Conservation (phyloP, 2,329 filamentous ascomycete genomes). For the Colletotrichum orbiculare region DNA sequence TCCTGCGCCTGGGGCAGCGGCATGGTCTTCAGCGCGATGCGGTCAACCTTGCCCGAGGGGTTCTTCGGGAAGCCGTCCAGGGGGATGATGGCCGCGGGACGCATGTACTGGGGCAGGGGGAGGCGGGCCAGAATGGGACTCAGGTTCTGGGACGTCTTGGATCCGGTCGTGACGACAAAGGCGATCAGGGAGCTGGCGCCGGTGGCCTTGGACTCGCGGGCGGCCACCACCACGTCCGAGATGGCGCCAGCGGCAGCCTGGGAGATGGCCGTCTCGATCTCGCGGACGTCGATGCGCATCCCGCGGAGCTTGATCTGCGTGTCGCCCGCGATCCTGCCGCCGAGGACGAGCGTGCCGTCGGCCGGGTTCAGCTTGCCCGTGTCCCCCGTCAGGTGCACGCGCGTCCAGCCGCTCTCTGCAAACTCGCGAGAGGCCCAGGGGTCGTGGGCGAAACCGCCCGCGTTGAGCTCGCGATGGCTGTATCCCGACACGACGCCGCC, state of each 20-base stretch:
- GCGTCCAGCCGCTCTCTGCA: background rate
- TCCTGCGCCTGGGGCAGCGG: constrained; percentile 36
- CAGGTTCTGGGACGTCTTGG: background rate
- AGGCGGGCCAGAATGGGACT: background rate
- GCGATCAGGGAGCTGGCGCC: constrained; percentile 1
- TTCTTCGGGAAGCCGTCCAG: constrained; percentile 42
- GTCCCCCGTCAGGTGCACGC: constrained; percentile 6
- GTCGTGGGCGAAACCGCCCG: background rate
- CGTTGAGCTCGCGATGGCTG: background rate
- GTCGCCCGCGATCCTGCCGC: constrained; percentile 53
- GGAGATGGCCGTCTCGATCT: constrained; percentile 47
- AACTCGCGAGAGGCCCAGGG: background rate
- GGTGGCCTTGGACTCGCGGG: constrained; percentile 10
- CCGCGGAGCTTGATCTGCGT: constrained; percentile 59
- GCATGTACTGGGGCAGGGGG: constrained; percentile 45
- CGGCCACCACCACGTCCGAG: constrained; percentile 29
- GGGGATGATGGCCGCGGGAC: constrained; percentile 42
- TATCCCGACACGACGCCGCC: constrained; percentile 48
- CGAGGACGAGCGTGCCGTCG: constrained; percentile 28
- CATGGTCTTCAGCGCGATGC: constrained; percentile 41
- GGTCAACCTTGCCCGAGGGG: constrained; percentile 46
- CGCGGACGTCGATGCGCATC: constrained; percentile 57
- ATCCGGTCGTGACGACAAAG: background rate
- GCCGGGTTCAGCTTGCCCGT: background rate
- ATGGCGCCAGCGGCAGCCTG: constrained; percentile 35